Conservation (phyloP, 305 asterid species). For the Fraxinus latifolia region DNA sequence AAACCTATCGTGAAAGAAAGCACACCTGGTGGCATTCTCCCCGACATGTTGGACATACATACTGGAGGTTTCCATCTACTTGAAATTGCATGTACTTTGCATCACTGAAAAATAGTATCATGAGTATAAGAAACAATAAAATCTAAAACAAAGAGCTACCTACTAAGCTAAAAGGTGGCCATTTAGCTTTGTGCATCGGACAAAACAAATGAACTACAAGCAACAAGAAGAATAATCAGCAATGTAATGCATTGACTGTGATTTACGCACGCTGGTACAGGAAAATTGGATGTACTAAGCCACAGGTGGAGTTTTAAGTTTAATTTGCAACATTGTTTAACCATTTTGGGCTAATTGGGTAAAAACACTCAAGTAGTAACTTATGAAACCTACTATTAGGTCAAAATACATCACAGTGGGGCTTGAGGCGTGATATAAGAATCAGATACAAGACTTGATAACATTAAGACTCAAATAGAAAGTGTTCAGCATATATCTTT, state of each 20-base stretch:
- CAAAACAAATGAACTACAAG: neutral
- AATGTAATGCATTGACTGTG: neutral
- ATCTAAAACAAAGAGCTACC: conserved; percentile 11
- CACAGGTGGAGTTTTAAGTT: neutral
- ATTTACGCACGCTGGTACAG: neutral
- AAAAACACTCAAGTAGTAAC: neutral
- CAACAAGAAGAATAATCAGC: neutral
- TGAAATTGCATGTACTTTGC: conserved; percentile 84
- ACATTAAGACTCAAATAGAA: neutral
- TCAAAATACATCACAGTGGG: neutral
- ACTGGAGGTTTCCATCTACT: conserved; percentile 85
- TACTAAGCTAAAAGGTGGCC: conserved; percentile 4
- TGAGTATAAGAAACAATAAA: conserved; percentile 14
- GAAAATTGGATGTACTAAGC: neutral
- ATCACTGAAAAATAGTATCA: conserved; percentile 54
- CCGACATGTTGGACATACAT: conserved; percentile 82
- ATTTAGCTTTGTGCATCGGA: neutral
- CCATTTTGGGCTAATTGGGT: neutral
- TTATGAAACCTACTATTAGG: neutral
- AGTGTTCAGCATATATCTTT: neutral
- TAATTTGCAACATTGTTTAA: neutral
- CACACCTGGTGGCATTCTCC: conserved; percentile 84
- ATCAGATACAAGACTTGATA: neutral
- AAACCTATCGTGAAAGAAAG: conserved; percentile 24
- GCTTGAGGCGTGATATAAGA: neutral